Evolutionary conservation across 495 filamentous ascomycete species (phyloP).

Genomic region (Parathielavia hyrcaniae): DNA sequence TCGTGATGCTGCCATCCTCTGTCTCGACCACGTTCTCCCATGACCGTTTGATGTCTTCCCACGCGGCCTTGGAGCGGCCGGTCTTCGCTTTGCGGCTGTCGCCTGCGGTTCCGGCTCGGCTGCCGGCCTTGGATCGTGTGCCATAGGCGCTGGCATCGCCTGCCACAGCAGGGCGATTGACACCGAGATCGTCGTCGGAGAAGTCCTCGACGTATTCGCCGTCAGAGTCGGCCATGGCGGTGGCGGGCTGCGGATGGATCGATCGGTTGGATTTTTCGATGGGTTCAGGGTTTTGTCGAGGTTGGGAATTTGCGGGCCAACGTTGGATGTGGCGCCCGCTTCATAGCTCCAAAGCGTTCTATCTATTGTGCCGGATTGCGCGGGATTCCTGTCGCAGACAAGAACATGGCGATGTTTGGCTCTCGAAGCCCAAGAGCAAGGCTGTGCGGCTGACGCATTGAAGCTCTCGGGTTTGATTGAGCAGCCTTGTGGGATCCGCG

Average conservation of each 20-base stretch:
- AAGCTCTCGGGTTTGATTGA: background rate
- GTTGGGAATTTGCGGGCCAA: no score
- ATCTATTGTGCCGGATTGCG: background rate
- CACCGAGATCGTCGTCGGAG: conserved; percentile 69
- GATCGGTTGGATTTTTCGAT: background rate
- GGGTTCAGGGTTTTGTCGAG: no score
- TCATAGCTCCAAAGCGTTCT: background rate
- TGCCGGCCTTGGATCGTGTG: conserved; percentile 21
- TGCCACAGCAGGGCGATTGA: conserved; percentile 40
- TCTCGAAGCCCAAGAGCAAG: background rate
- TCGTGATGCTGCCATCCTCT: conserved; percentile 38
- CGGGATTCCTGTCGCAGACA: background rate
- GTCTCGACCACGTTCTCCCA: conserved; percentile 44
- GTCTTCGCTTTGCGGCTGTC: conserved; percentile 31
- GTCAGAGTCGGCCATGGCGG: conserved; percentile 65
- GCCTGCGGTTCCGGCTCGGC: conserved; percentile 18
- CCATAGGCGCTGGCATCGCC: conserved; percentile 19
- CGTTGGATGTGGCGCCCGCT: background rate
- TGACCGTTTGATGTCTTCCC: conserved; percentile 45
- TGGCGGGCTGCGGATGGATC: background rate
- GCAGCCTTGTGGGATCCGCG: background rate
- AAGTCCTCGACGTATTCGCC: conserved; percentile 70
- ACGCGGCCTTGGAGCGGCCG: conserved; percentile 35
- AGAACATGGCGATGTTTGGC: background rate
- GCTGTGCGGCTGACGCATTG: background rate